Conservation (phyloP, 2,329 filamentous ascomycete genomes). For the Graphilbum ipis-grandicollis region DNA sequence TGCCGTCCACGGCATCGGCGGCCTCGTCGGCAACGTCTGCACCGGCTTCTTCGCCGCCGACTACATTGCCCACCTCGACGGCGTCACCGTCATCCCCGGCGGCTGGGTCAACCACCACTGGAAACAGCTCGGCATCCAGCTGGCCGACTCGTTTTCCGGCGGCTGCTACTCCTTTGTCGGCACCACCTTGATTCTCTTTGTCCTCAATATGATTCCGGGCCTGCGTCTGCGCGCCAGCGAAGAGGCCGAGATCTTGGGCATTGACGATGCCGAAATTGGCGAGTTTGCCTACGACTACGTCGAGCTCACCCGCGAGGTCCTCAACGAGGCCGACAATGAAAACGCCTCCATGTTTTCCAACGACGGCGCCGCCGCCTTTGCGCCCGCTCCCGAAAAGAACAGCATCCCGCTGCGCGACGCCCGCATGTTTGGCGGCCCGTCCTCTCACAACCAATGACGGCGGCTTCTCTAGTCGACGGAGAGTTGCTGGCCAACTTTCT, state of each 20-base stretch:
- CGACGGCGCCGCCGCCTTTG: conserved; percentile 4
- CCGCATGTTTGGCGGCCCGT: conserved; percentile 20
- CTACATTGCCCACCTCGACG: conserved; percentile 70
- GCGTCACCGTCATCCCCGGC: conserved; percentile 46
- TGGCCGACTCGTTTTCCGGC: conserved; percentile 64
- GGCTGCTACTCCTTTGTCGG: conserved; percentile 62
- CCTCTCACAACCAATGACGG: conserved; percentile 9
- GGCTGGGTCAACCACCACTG: conserved; percentile 77
- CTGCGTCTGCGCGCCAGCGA: conserved; percentile 57
- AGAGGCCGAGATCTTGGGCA: conserved; percentile 68
- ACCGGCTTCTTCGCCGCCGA: conserved; percentile 73
- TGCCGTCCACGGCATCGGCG: conserved; percentile 64
- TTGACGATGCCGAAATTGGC: conserved; percentile 80
- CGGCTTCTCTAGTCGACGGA: conserved; percentile 6
- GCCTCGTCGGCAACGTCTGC: conserved; percentile 60
- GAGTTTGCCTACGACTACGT: conserved; percentile 96
- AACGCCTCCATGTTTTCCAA: conserved; percentile 14
- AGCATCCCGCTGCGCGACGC: conserved; percentile 29
- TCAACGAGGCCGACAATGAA: conserved; percentile 9
- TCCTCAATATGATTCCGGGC: conserved; percentile 64
- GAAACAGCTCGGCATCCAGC: conserved; percentile 67
- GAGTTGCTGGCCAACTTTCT: neutral
- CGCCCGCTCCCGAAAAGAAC: conserved; percentile 22
- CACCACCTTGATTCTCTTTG: conserved; percentile 62
- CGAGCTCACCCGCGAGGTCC: conserved; percentile 47